Conservation (phyloP, 1,139 yeast species). For the Geotrichum armillariae region DNA sequence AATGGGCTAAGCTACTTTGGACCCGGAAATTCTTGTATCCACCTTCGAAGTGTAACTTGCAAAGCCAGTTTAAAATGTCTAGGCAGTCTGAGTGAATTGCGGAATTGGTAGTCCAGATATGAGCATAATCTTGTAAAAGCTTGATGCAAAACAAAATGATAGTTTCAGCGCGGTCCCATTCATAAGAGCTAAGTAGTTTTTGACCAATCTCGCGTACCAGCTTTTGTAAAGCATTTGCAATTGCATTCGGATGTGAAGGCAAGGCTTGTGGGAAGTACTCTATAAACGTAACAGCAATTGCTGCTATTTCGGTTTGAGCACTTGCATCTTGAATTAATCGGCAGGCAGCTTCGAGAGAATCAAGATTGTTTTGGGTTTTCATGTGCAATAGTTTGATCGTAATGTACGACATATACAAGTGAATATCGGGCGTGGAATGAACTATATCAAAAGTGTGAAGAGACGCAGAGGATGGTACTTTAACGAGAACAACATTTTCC, state of each 20-base stretch:
- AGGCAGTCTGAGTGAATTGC: conserved; percentile 2
- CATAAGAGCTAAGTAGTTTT: conserved; percentile 8
- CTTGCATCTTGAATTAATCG: conserved; percentile 3
- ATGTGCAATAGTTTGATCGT: conserved; percentile 2
- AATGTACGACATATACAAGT: conserved; percentile 2
- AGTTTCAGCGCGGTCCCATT: conserved; percentile 20
- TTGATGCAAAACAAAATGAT: conserved; percentile 11
- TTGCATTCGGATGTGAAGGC: background rate
- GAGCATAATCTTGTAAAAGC: conserved; percentile 6
- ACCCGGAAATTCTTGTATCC: conserved; percentile 15
- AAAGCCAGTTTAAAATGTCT: conserved; percentile 19
- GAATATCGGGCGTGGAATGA: background rate
- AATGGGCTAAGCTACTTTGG: conserved; percentile 1
- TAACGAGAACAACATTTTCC: conserved; percentile 1
- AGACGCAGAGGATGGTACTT: background rate
- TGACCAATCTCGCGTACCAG: conserved; percentile 12
- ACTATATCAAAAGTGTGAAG: conserved; percentile 1
- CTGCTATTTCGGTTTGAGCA: conserved; percentile 10
- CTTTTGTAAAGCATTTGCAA: conserved; percentile 2
- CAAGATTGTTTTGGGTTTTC: background rate
- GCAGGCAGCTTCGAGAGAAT: conserved; percentile 7
- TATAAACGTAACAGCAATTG: conserved; percentile 4
- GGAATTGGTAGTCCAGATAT: conserved; percentile 11
- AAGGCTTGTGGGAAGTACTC: background rate
- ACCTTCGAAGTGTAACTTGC: conserved; percentile 12